A percentile compares a stretch with the other conserved stretches of the same genome.
Conservation (phyloP, 2,329 filamentous ascomycete species). For the Mycosphaerella sp. region DNA sequence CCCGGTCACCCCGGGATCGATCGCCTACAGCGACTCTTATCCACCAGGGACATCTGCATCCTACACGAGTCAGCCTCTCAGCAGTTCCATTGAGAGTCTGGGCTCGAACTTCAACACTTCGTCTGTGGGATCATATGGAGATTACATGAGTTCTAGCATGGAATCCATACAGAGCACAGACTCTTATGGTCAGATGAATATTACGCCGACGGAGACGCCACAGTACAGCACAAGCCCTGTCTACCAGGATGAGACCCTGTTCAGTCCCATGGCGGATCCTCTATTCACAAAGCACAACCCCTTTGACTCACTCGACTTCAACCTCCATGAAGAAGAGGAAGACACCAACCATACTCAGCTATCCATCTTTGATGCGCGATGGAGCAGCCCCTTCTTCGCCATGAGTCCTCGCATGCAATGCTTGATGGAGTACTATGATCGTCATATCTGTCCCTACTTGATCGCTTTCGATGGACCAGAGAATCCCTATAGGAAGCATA, state of each 20-base stretch:
- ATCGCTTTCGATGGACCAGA: conserved; percentile 80
- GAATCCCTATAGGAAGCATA: conserved; percentile 80
- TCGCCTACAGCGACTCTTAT: conserved; percentile 36
- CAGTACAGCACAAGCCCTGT: conserved; percentile 6
- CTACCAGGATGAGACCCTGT: conserved; percentile 29
- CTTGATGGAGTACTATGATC: conserved; percentile 89
- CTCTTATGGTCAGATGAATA: conserved; percentile 9
- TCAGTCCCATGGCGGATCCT: conserved; percentile 25
- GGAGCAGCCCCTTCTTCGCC: conserved; percentile 43
- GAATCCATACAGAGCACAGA: conserved; percentile 40
- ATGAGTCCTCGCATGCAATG: conserved; percentile 74
- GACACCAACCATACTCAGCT: conserved; percentile 19
- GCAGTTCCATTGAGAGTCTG: conserved; percentile 18
- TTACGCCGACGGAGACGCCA: background rate
- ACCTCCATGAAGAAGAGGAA: conserved; percentile 20
- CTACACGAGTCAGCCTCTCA: conserved; percentile 17
- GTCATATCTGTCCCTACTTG: conserved; percentile 84
- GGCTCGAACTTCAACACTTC: conserved; percentile 4
- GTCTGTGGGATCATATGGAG: conserved; percentile 35
- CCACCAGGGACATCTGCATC: conserved; percentile 27
- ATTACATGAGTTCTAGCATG: conserved; percentile 40
- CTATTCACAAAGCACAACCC: conserved; percentile 14
- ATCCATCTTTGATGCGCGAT: conserved; percentile 29
- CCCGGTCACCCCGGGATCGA: conserved; percentile 42
- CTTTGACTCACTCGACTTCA: conserved; percentile 18